Evolutionary conservation across 352 stramenopile species (phyloP).

Genomic region (Globisporangium sylvaticum): DNA sequence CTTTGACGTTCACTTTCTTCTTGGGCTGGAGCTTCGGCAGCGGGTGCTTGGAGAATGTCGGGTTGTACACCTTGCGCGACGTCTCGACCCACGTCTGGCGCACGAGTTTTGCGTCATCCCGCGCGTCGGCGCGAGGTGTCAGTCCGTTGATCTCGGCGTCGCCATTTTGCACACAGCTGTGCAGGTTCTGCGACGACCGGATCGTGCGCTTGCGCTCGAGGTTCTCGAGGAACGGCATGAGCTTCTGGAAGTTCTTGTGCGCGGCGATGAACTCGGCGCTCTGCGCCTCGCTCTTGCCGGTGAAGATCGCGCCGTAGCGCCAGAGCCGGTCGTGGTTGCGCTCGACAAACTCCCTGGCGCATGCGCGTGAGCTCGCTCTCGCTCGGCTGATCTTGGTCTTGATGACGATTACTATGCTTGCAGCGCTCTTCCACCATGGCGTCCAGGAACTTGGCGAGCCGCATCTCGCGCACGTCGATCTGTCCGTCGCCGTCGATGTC

Average conservation of each 20-base stretch:
- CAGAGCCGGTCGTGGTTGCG: conserved; percentile 62
- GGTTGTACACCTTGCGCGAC: conserved; percentile 43
- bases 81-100: conserved; percentile 60
- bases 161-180: conserved; percentile 23
- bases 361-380: conserved; percentile 44
- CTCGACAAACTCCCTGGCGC: conserved; percentile 62
- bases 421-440: conserved; percentile 39
- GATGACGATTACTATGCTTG: not conserved
- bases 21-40: conserved; percentile 46
- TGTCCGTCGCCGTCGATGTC: conserved; percentile 67
- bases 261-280: conserved; percentile 55
- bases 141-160: not conserved
- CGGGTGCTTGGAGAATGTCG: conserved; percentile 38
- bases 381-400: conserved; percentile 7
- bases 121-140: not conserved
- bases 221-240: conserved; percentile 58
- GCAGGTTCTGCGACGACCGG: conserved; percentile 50
- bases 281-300: conserved; percentile 51
- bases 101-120: conserved; percentile 11
- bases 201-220: conserved; percentile 56
- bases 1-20: conserved; percentile 23
- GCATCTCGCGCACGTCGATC: conserved; percentile 66
- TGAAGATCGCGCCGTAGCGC: conserved; percentile 65
- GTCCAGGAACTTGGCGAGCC: conserved; percentile 58
- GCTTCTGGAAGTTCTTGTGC: conserved; percentile 65